Evolutionary conservation across 768 basidiomycete genomes (phyloP).

Genomic region (Holtermanniella nyarrowii): DNA sequence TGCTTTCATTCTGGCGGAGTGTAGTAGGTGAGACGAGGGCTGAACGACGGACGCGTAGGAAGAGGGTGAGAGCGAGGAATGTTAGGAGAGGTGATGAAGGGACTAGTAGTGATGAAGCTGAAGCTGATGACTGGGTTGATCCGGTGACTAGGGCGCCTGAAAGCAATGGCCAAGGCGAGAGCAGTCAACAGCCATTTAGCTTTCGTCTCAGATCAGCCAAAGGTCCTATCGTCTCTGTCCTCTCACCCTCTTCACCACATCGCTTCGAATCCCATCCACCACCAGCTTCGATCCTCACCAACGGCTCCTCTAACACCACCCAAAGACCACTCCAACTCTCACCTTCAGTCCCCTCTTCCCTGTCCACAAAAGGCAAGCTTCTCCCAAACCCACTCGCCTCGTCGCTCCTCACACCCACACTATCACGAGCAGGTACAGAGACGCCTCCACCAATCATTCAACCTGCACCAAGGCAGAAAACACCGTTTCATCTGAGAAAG

Average conservation of each 20-base stretch:
- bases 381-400: constrained; percentile 31
- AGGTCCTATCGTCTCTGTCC: no score
- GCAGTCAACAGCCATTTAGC: constrained; percentile 1
- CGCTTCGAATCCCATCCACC: constrained; percentile 9
- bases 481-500: constrained; percentile 73
- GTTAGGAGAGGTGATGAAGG: constrained; percentile 4
- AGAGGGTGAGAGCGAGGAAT: constrained; percentile 6
- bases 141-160: constrained; percentile 27
- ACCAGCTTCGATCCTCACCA: constrained; percentile 24
- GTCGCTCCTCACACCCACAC: constrained; percentile 28
- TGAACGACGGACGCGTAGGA: constrained; percentile 6
- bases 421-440: constrained; percentile 11
- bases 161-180: neutral
- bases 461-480: constrained; percentile 31
- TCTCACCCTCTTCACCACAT: neutral
- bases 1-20: constrained; percentile 27
- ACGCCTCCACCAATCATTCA: constrained; percentile 5
- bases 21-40: constrained; percentile 33
- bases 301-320: constrained; percentile 7
- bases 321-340: neutral
- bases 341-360: neutral
- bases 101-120: constrained; percentile 1
- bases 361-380: constrained; percentile 3
- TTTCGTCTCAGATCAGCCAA: no score
- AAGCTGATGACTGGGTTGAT: constrained; percentile 19